Evolutionary conservation across 192 early-diverging fungal genomes (phyloP), one percentile per base, ranked within the genome.

Genomic region (Chytriomyces sp.): DNA sequence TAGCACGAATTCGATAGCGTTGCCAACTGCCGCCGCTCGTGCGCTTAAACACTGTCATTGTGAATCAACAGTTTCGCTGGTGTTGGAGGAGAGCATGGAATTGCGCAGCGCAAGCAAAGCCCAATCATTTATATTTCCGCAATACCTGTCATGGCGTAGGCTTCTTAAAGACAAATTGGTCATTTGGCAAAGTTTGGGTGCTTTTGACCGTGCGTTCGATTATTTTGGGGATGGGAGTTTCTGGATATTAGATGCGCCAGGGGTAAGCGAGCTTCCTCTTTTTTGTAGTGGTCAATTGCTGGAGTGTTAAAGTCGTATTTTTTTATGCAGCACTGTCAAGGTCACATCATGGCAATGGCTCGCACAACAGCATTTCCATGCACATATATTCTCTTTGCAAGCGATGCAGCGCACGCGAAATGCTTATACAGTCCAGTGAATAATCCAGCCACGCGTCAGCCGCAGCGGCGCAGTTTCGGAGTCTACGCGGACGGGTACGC

Each of bases 181-280:
- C 26, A 8, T 23, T 7, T 69, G 68, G 68, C 49, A 69, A 28
- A 16, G 48, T 69, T 23, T 69, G 23, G 68, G 68, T 5, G 16
- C 68, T 10, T 69, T 69, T 50, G 49, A 69, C 8, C 45, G 68
- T 5, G 68, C 49, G 3, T 16, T 26, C n/a, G 68, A 69, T 47
- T 69, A 69, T 53, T 69, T 47, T 59, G 68, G 68, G 46, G 68
- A 69, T 28, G 68, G 68, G 50, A 47, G 45, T 50, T 69, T 69
- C 53, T 69, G 68, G 68, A 23, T 69, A 7, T 53, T 69, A 24
- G 68, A 69, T 26, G 68, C 68, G 24, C 68, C 68, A 44, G 68
- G 68, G 47, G 68, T 69, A 57, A 24, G 50, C 23, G 3, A 53
- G 7, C 50, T 3, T 24, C 26, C 0, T 10, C 28, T 45, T 11